Conservation (phyloP, 2,329 filamentous ascomycete genomes). For the Penicillium glabrum region DNA sequence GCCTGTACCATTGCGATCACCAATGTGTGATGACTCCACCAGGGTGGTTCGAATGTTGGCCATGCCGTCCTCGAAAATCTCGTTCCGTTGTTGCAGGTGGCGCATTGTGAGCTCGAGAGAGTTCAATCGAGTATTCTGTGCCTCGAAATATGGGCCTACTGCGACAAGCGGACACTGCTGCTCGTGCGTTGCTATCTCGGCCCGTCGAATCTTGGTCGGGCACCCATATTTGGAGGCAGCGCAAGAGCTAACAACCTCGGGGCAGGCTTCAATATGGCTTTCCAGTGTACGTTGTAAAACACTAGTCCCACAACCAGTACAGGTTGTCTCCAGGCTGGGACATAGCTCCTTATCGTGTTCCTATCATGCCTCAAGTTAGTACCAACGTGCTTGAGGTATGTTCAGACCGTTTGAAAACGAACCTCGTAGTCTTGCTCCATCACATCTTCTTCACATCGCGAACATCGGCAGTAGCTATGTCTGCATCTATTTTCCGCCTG, state of each 20-base stretch:
- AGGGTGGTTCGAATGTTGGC: slow-evolving; percentile 42
- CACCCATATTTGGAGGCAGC: slow-evolving; percentile 46
- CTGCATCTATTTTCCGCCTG: slow-evolving; percentile 51
- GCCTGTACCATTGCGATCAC: neutral
- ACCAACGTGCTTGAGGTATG: neutral
- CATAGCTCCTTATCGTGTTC: slow-evolving; percentile 40
- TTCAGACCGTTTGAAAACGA: slow-evolving; percentile 8
- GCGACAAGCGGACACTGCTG: slow-evolving; percentile 53
- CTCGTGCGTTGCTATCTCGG: slow-evolving; percentile 45
- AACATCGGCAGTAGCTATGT: slow-evolving; percentile 54
- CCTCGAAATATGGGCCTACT: slow-evolving; percentile 45
- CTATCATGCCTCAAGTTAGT: slow-evolving; percentile 18
- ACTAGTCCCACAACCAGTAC: slow-evolving; percentile 38
- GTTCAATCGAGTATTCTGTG: slow-evolving; percentile 44
- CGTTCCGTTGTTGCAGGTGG: slow-evolving; percentile 47
- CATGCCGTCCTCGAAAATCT: slow-evolving; percentile 48
- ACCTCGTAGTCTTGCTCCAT: slow-evolving; percentile 57
- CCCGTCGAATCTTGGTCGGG: slow-evolving; percentile 35
- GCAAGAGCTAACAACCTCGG: slow-evolving; percentile 38
- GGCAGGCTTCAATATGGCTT: slow-evolving; percentile 39
- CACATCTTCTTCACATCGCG: slow-evolving; percentile 53
- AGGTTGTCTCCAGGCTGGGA: slow-evolving; percentile 35
- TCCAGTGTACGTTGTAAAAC: slow-evolving; percentile 33
- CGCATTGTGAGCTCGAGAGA: slow-evolving; percentile 46
- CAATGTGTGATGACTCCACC: slow-evolving; percentile 30